Evolutionary conservation across 495 filamentous ascomycete genomes (phyloP), one percentile per base, ranked within the genome.

Genomic region (Penicillium steckii): DNA sequence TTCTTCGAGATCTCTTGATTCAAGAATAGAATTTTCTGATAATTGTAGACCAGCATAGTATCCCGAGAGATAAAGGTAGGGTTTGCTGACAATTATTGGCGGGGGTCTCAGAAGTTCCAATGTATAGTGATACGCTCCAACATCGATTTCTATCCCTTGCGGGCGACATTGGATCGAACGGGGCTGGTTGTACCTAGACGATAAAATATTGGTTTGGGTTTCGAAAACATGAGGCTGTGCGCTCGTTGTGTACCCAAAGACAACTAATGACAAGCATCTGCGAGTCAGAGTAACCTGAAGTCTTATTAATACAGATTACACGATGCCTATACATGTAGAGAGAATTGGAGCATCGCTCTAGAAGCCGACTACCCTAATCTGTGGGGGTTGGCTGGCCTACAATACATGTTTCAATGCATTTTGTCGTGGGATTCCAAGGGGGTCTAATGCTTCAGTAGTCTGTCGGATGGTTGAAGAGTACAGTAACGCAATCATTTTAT

Each of bases 191-290:
- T 33, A 26, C 24, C 25, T 2, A 37, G 33, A 17, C n/a, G 8
- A 43, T 15, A 13, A 38, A 5, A 6, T 17, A 35, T 35, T 10
- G 38, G 25, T 29, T n/a, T 55, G 15, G 29, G 29, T 15, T n/a
- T 3, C 43, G 42, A 62, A 56, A 59, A 60, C 49, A 56, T 22
- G 50, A 53, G 59, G 59, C 52, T 52, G 41, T n/a, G 18, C 27
- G n/a, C n/a, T n/a, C n/a, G 15, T 15, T 5, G n/a, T 19, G 10
- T 15, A 37, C 33, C 33, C 33, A 37, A n/a, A 37, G 13, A 37
- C 13, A 37, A 15, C 33, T 15, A 1, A n/a, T n/a, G n/a, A n/a
- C n/a, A n/a, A n/a, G n/a, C n/a, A n/a, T n/a, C n/a, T n/a, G n/a
- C n/a, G 13, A 8, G 2, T 19, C 24, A 45, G 13, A 6, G 13